These are phyloP conservation scores for Hemileccinum rubropunctum DNA, from an alignment of 768 basidiomycete genomes.

Conservation along the genomic window DNA sequence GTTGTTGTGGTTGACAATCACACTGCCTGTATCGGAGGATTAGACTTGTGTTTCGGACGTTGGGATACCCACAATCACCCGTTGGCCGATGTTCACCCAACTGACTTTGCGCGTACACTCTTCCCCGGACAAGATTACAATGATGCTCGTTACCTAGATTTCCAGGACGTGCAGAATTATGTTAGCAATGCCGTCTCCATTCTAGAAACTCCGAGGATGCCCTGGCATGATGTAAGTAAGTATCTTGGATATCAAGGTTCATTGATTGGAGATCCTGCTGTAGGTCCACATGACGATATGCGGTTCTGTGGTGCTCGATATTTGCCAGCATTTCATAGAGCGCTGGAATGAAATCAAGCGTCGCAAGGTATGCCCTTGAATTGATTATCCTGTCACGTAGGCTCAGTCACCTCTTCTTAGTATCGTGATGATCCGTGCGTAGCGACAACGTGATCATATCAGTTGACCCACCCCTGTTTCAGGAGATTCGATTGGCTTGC, in stretches of 20 bases:
- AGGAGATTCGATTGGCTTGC: constrained; percentile 69
- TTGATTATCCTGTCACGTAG: background rate
- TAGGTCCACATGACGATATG: constrained; percentile 82
- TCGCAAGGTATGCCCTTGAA: constrained; percentile 52
- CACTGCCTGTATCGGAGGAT: constrained; percentile 83
- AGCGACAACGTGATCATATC: background rate
- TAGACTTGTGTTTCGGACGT: constrained; percentile 95
- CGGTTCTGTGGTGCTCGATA: constrained; percentile 83
- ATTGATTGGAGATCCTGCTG: background rate
- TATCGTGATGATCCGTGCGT: constrained; percentile 46
- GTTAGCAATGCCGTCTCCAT: constrained; percentile 67
- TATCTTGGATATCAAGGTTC: background rate
- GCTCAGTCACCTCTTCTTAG: constrained; percentile 16
- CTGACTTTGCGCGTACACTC: constrained; percentile 73
- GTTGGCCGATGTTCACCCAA: constrained; percentile 89
- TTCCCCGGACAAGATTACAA: constrained; percentile 97
- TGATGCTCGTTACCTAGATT: constrained; percentile 83
- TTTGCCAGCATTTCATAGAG: constrained; percentile 91
- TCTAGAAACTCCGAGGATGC: constrained; percentile 75
- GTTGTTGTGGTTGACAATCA: constrained; percentile 88
- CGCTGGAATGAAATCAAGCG: constrained; percentile 90
- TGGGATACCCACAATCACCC: constrained; percentile 95
- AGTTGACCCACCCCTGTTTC: constrained; percentile 6
- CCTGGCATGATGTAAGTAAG: constrained; percentile 88
- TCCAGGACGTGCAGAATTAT: constrained; percentile 78